A percentile compares a stretch with the other conserved stretches of the same genome.
Evolutionary conservation across 2,329 filamentous ascomycete species (phyloP).

Genomic region (Aspergillus terreus): DNA sequence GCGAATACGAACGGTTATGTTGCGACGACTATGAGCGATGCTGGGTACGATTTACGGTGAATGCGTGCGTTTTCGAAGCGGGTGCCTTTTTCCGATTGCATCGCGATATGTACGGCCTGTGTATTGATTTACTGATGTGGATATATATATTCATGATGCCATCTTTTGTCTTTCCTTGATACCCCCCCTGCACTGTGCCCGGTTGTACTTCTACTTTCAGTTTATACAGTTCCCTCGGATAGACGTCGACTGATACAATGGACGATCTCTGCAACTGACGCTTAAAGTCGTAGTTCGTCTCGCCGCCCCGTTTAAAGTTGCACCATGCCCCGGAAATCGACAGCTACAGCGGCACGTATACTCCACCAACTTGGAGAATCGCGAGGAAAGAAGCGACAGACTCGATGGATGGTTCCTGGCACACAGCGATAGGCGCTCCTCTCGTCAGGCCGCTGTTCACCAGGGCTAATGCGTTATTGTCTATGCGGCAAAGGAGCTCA

Average conservation of each 20-base stretch:
- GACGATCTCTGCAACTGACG: no score
- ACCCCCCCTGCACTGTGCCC: no score
- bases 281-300: no score
- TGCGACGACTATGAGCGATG: neutral
- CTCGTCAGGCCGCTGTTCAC: neutral
- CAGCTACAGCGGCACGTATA: neutral
- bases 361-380: neutral
- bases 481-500: neutral
- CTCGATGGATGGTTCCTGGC: neutral
- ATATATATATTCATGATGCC: no score
- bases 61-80: neutral
- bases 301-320: no score
- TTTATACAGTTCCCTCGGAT: no score
- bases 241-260: no score
- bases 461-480: neutral
- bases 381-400: neutral
- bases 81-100: neutral
- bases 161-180: no score
- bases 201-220: no score
- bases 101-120: neutral
- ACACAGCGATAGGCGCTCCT: neutral
- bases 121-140: neutral
- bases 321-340: neutral
- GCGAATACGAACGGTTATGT: neutral
- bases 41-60: neutral